Evolutionary conservation across 176 grass and related monocot species (phyloP).

Genomic region (Raddia distichophylla): DNA sequence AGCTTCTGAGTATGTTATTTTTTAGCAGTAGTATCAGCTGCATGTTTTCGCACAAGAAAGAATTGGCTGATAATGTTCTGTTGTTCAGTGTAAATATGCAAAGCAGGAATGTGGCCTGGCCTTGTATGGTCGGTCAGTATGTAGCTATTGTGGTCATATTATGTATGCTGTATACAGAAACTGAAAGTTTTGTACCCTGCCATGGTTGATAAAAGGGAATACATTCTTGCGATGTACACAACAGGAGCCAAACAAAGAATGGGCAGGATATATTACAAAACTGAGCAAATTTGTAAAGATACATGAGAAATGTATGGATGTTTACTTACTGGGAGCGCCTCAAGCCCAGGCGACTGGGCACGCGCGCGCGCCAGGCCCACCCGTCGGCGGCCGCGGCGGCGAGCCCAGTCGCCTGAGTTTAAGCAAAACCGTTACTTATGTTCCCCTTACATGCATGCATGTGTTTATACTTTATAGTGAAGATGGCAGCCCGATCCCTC

Average conservation of each 20-base stretch:
- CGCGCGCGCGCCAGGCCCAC: too few relatives aligned
- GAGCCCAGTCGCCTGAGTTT: too few relatives aligned
- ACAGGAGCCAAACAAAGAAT: background rate
- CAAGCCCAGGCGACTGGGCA: too few relatives aligned
- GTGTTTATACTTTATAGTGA: too few relatives aligned
- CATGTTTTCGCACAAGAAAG: background rate
- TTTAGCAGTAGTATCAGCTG: conserved; percentile 6
- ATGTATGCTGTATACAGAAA: conserved; percentile 1
- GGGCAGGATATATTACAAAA: too few relatives aligned
- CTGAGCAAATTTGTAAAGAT: too few relatives aligned
- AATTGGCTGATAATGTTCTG: background rate
- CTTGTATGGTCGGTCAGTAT: background rate
- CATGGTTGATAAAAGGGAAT: background rate
- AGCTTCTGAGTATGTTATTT: conserved; percentile 26
- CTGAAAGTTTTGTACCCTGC: conserved; percentile 4
- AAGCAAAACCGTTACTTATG: too few relatives aligned
- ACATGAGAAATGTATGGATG: too few relatives aligned
- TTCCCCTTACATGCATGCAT: too few relatives aligned
- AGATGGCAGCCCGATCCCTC: too few relatives aligned
- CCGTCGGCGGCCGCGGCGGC: too few relatives aligned
- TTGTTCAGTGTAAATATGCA: conserved; percentile 33
- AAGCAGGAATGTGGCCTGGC: conserved; percentile 14
- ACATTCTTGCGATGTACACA: background rate
- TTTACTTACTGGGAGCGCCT: too few relatives aligned
- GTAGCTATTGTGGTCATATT: background rate